phyloP scores from a whole-genome alignment of 1,139 yeast species.

The Geotrichum bryndzae region DNA sequence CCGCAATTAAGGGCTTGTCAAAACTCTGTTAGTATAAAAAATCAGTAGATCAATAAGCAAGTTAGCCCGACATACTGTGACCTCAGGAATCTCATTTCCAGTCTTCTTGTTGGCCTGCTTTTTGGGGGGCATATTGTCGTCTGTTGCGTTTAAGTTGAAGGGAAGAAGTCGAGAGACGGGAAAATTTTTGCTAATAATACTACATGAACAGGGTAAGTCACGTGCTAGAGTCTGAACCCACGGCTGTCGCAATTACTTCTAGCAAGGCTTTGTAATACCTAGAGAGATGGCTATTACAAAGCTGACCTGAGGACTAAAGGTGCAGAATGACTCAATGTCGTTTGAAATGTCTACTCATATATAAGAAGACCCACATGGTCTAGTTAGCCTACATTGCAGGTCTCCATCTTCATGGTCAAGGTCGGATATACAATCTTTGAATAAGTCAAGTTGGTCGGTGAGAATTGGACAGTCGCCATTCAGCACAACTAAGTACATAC shows the following conservation, averaged over 20 bases:
- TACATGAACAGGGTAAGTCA: background rate
- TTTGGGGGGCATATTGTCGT: constrained; percentile 26
- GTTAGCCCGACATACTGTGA: constrained; percentile 28
- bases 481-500: background rate
- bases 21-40: constrained; percentile 35
- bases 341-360: background rate
- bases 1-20: constrained; percentile 61
- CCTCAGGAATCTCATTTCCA: constrained; percentile 35
- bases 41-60: background rate
- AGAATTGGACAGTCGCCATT: background rate
- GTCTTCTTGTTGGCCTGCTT: constrained; percentile 22
- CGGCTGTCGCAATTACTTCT: background rate
- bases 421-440: background rate
- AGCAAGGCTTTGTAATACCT: background rate
- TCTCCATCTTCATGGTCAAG: background rate
- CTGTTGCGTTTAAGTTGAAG: background rate
- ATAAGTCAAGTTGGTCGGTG: background rate
- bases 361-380: background rate
- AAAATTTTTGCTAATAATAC: background rate
- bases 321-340: too few relatives aligned
- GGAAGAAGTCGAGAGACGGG: background rate
- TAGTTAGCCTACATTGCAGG: too few relatives aligned
- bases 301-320: too few relatives aligned
- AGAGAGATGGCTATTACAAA: too few relatives aligned
- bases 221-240: background rate